Evolutionary conservation across 108 stramenopile genomes (phyloP), one percentile per base, ranked within the genome.

Genomic region (Pinguiococcus pyrenoidosus): DNA sequence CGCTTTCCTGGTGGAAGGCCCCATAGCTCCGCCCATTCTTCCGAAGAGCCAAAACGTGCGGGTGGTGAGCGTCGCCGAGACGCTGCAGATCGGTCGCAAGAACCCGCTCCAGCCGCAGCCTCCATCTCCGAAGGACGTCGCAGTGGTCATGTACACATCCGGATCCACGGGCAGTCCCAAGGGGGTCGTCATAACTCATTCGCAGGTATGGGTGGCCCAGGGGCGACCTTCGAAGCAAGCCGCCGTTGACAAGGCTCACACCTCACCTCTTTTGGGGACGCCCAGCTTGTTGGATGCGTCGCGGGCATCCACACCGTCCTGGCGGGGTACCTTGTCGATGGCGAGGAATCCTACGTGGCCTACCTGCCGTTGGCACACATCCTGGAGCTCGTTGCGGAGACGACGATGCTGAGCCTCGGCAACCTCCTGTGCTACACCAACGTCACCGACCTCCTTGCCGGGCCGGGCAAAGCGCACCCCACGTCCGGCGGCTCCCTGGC

Each of bases 351-450:
- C 4, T 88, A 93, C 69, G 50, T 96, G 28, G 83, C 83, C 20
- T 96, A 92, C 67, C 72, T 96, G 28, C 94, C 94, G 12, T 62
- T 92, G 30, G 84, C 94, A 1, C 94, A 96, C 68, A 87, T 93
- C 46, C 90, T 90, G 64, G 94, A 92, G 71, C 74, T 87, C 9
- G 5, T 16, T 2, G 65, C 73, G 21, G 68, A 89, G 26, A 36
- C 63, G 22, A 39, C 46, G 25, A 75, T 3, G n/a, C 27, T n/a
- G 25, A 2, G 18, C 10, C 18, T 3, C 20, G 3, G 17, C 10
- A 2, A 13, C 8, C 43, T 44, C 26, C 20, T 44, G 2, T 2
- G 7, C 9, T 16, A 16, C 9, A 21, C 26, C 9, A n/a, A 4
- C 3, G n/a, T 3, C 26, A 44, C 18, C 20, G 43, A 12, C 25